Base-by-base conservation (phyloP, 2,329 filamentous ascomycete species). In the Alternaria conjuncta region DNA sequence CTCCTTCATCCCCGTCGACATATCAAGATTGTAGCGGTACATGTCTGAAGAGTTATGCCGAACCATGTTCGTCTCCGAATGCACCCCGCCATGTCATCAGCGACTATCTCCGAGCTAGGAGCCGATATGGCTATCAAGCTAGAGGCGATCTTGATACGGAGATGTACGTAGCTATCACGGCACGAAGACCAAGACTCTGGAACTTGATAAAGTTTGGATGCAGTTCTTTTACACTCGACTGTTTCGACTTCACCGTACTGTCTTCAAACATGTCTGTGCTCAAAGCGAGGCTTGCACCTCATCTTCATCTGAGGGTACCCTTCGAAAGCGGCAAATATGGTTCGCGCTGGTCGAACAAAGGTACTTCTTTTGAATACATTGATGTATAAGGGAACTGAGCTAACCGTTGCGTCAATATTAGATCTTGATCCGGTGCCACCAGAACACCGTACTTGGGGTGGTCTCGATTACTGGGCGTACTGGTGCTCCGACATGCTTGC, bases 401-500 rank as follows among this genome's bases (percentile, higher is more conserved):
- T 65, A 3, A 64, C 13, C 11, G 20, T 46, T 6, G 18, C 45
- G 2, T 23, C 9, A 8, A 43, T 13, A 15, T 7, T 1, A 68
- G 78, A 80, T 65, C 72, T 80, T 47, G 77, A 80, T 60, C 78
- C 76, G 5, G 61, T 80, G 43, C 75, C 84, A n/a, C 79, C 81
- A 2, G 78, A 80, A 60, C 75, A 82, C 55, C 76, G 84, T 65
- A 85, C 82, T 20, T 84, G 83, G 84, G 80, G 81, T 5, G 77
- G 75, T 12, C 71, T 81, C 54, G 80, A 83, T 28, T 84, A 83
- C 67, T 81, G 83, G 76, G 80, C 81, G 12, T 84, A 85, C 68
- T 85, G 84, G 84, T 82, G 80, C 63, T 82, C 80, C 7, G 84
- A 86, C 64, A 80, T 84, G 74, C 73, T 82, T 36, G 81, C 81